A percentile compares a stretch with the other conserved stretches of the same genome.
These are phyloP conservation scores for Kalanchoe fedtschenkoi DNA, from an alignment of 164 flowering plant species.

Conservation along the genomic window DNA sequence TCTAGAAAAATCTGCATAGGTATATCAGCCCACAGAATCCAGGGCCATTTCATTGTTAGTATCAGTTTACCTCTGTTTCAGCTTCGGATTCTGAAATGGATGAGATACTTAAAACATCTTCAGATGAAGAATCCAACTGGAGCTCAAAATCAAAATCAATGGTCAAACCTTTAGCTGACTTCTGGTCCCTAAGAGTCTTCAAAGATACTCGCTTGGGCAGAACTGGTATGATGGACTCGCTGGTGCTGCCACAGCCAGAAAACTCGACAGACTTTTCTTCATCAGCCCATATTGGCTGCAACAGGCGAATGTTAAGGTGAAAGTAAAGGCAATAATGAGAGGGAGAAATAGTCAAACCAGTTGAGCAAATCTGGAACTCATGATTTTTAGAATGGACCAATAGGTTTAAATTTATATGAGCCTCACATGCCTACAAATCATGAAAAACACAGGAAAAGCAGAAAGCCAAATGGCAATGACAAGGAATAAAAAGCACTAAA, in stretches of 20 bases:
- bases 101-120: slow-evolving; percentile 13
- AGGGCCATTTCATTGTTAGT: slow-evolving; percentile 10
- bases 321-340: not conserved
- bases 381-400: not conserved
- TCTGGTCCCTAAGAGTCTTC: slow-evolving; percentile 16
- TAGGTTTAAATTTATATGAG: too few relatives aligned
- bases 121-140: slow-evolving; percentile 18
- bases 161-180: slow-evolving; percentile 11
- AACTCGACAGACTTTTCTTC: slow-evolving; percentile 34
- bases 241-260: slow-evolving; percentile 16
- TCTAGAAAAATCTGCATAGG: slow-evolving; percentile 18
- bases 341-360: not conserved
- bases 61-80: slow-evolving; percentile 36
- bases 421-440: not conserved
- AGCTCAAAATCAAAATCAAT: slow-evolving; percentile 17
- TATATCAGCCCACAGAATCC: slow-evolving; percentile 23
- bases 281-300: slow-evolving; percentile 70
- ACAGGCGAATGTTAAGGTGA: not conserved
- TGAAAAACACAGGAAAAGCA: not conserved
- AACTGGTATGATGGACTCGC: slow-evolving; percentile 22
- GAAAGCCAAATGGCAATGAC: slow-evolving; percentile 3
- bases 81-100: slow-evolving; percentile 29
- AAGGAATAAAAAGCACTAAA: not conserved
- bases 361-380: not conserved
- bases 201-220: slow-evolving; percentile 48